These are phyloP conservation scores for Penicillium coprophilum DNA, from an alignment of 495 filamentous ascomycete genomes.

Conservation along the genomic window DNA sequence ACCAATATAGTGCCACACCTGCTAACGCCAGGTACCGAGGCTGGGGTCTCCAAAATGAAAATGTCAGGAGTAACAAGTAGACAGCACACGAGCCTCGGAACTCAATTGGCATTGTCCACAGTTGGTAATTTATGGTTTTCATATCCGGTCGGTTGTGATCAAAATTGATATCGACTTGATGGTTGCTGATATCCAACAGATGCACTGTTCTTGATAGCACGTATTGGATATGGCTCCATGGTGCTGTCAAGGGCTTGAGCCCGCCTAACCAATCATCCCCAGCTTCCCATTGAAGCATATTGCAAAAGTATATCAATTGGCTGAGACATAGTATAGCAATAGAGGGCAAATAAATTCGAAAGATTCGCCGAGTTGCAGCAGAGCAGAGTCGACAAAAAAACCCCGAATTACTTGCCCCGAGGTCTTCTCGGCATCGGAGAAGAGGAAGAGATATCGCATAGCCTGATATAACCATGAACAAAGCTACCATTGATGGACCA, in stretches of 20 bases:
- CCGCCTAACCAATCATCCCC: constrained; percentile 5
- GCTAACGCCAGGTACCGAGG: constrained; percentile 34
- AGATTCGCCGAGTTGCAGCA: constrained; percentile 23
- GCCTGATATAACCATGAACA: constrained; percentile 31
- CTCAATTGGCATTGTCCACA: constrained; percentile 53
- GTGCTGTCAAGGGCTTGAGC: constrained; percentile 21
- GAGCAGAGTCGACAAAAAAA: constrained; percentile 25
- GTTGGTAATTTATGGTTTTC: constrained; percentile 27
- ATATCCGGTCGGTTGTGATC: background rate
- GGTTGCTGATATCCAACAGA: constrained; percentile 21
- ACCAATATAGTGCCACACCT: constrained; percentile 34
- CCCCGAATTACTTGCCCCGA: background rate
- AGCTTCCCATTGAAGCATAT: constrained; percentile 21
- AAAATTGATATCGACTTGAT: constrained; percentile 12
- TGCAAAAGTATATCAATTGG: constrained; percentile 24
- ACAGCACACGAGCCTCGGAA: constrained; percentile 49
- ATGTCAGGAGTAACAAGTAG: constrained; percentile 39
- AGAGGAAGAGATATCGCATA: constrained; percentile 28
- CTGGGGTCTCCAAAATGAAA: constrained; percentile 36
- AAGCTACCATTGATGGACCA: constrained; percentile 24
- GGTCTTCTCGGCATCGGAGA: constrained; percentile 14
- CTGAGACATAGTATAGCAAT: constrained; percentile 16
- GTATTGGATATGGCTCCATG: constrained; percentile 23
- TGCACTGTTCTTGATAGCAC: constrained; percentile 21
- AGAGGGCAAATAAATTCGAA: constrained; percentile 28